phyloP scores from a whole-genome alignment of 2,329 filamentous ascomycete genomes.

The Gaeumannomyces tritici region DNA sequence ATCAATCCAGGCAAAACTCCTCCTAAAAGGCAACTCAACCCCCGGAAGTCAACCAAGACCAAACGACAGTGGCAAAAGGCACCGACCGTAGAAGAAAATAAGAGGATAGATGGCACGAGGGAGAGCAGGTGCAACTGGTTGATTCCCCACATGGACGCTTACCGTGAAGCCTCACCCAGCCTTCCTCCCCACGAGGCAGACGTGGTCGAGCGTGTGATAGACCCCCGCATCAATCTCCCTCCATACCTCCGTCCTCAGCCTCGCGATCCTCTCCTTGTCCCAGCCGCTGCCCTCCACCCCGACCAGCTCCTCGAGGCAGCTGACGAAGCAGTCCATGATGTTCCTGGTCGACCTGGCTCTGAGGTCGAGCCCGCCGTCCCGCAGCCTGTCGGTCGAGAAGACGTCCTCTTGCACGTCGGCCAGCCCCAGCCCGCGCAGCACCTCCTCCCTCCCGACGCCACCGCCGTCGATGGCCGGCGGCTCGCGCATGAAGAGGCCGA shows the following conservation, averaged over 20 bases:
- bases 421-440: slow-evolving; percentile 5
- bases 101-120: too few species aligned
- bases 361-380: slow-evolving; percentile 6
- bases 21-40: too few species aligned
- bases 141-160: too few species aligned
- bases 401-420: slow-evolving; percentile 11
- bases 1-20: too few species aligned
- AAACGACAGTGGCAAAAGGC: too few species aligned
- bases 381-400: slow-evolving; percentile 11
- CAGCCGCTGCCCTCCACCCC: slow-evolving; percentile 7
- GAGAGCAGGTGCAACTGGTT: too few species aligned
- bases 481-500: slow-evolving; percentile 11
- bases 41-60: too few species aligned
- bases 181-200: slow-evolving; percentile 10
- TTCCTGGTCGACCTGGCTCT: slow-evolving; percentile 10
- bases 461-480: neutral
- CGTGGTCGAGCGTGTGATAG: slow-evolving; percentile 11
- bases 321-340: slow-evolving; percentile 8
- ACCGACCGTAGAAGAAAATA: too few species aligned
- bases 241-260: slow-evolving; percentile 5
- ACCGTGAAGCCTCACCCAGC: neutral
- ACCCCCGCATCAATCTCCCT: slow-evolving; percentile 9
- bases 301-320: slow-evolving; percentile 9
- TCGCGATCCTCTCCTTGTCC: slow-evolving; percentile 8
- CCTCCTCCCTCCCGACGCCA: slow-evolving; percentile 3